A percentile compares a stretch with the other conserved stretches of the same genome.
Evolutionary conservation across 495 filamentous ascomycete genomes (phyloP).

Genomic region (Hypoxylon lenormandii): DNA sequence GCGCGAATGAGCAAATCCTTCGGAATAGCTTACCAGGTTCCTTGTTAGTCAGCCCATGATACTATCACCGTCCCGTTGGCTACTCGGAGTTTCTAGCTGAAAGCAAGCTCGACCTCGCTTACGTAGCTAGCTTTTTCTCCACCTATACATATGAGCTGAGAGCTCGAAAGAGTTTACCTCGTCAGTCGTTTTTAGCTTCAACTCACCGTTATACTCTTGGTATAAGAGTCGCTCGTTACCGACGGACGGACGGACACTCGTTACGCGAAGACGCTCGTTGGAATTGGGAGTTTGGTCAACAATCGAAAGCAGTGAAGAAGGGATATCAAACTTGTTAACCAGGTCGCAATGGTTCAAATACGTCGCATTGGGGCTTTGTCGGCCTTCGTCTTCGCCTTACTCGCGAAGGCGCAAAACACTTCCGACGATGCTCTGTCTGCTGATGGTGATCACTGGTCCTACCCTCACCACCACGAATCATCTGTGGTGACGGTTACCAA

Average conservation of each 20-base stretch:
- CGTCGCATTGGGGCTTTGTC: constrained; percentile 32
- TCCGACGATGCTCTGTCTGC: constrained; percentile 9
- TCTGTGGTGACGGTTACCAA: constrained; percentile 36
- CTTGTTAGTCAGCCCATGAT: constrained; percentile 22
- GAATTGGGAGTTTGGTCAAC: constrained; percentile 6
- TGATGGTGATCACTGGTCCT: constrained; percentile 23
- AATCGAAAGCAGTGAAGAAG: neutral
- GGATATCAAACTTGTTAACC: constrained; percentile 8
- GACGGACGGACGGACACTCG: constrained; percentile 41
- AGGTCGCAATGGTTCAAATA: constrained; percentile 39
- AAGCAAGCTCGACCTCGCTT: constrained; percentile 20
- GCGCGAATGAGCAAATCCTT: constrained; percentile 29
- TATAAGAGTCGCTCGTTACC: constrained; percentile 39
- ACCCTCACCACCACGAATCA: constrained; percentile 10
- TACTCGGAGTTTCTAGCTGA: constrained; percentile 40
- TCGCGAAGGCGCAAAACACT: constrained; percentile 12
- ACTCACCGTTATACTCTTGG: constrained; percentile 20
- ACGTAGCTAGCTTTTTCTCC: constrained; percentile 13
- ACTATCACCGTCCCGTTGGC: constrained; percentile 14
- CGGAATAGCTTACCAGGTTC: constrained; percentile 23
- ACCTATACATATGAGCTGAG: constrained; percentile 34
- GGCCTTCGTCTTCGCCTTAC: constrained; percentile 34
- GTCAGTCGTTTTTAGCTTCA: constrained; percentile 16
- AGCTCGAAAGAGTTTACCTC: constrained; percentile 11
- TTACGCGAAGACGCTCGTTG: constrained; percentile 28